Percentiles rank a stretch among this genome's conserved stretches.
Evolutionary conservation across 2,329 filamentous ascomycete genomes (phyloP).

Genomic region (Talaromyces funiculosus): DNA sequence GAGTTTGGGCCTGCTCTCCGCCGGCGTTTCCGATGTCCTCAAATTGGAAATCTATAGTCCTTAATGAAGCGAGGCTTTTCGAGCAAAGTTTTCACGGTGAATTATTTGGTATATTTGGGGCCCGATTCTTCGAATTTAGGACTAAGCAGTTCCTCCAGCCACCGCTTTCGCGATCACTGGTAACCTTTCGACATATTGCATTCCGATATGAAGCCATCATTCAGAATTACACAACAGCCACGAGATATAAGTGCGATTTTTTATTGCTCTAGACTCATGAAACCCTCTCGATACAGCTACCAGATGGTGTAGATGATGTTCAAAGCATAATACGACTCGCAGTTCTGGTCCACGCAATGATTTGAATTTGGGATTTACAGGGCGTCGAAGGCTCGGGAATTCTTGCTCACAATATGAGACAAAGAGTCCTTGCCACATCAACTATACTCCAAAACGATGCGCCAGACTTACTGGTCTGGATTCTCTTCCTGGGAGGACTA

Average conservation of each 20-base stretch:
- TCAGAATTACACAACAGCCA: neutral
- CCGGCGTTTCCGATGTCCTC: neutral
- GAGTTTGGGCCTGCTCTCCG: neutral
- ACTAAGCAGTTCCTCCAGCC: neutral
- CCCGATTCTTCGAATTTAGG: neutral
- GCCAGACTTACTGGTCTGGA: neutral
- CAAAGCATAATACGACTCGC: neutral
- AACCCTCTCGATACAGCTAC: neutral
- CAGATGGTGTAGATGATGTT: neutral
- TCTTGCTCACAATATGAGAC: neutral
- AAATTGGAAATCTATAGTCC: neutral
- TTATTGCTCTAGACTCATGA: neutral
- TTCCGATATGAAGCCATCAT: neutral
- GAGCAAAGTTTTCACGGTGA: neutral
- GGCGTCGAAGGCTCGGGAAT: neutral
- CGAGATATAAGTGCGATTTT: neutral
- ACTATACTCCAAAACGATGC: neutral
- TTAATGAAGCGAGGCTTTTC: neutral
- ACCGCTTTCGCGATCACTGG: neutral
- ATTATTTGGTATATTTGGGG: neutral
- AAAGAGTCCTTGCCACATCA: neutral
- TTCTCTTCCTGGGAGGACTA: neutral
- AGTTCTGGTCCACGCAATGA: neutral
- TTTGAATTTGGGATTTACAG: neutral
- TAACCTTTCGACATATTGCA: neutral